phyloP scores from a whole-genome alignment of 495 filamentous ascomycete genomes.

The Daldinia loculata region DNA sequence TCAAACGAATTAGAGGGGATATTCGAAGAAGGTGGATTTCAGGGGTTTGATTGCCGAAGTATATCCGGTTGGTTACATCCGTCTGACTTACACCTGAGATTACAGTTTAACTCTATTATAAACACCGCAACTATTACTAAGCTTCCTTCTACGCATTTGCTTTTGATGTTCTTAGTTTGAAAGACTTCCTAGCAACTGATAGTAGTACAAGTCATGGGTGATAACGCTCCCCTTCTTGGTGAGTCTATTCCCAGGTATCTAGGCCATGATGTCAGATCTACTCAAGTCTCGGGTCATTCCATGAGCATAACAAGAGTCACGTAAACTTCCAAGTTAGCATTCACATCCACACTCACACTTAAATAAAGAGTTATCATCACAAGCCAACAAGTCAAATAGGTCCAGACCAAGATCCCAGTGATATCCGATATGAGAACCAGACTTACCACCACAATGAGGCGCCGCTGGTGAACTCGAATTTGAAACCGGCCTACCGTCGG shows the following conservation, averaged over 20 bases:
- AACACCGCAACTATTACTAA: neutral
- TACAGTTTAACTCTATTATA: neutral
- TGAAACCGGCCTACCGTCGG: neutral
- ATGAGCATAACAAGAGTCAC: neutral
- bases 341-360: neutral
- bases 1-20: neutral
- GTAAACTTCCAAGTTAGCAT: neutral
- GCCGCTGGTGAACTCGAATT: neutral
- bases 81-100: neutral
- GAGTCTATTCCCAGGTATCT: constrained; percentile 13
- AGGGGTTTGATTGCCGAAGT: constrained; percentile 18
- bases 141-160: neutral
- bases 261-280: constrained; percentile 12
- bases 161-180: neutral
- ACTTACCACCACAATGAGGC: neutral
- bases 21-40: neutral
- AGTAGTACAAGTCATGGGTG: constrained; percentile 10
- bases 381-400: neutral
- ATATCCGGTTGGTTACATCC: constrained; percentile 11
- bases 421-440: neutral
- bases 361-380: neutral
- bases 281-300: too few relatives aligned
- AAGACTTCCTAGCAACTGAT: neutral
- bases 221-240: constrained; percentile 28
- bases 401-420: neutral